These are phyloP conservation scores for Trametes elegans DNA, from an alignment of 768 basidiomycete species.

Conservation along the genomic window DNA sequence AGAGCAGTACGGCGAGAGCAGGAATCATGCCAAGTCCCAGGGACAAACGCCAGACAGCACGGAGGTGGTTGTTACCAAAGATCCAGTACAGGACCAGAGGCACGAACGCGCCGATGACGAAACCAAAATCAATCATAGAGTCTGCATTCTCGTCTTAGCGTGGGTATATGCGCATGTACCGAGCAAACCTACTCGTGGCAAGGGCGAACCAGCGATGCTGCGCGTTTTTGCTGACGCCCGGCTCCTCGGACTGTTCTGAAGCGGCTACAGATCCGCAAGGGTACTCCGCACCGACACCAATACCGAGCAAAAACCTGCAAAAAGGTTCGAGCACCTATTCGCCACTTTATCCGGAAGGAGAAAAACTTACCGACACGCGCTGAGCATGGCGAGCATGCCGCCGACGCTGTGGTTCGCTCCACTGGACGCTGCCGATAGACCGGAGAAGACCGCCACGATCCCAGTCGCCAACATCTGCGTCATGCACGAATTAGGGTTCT, in stretches of 20 bases:
- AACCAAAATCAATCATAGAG: conserved; percentile 83
- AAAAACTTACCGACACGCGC: conserved; percentile 62
- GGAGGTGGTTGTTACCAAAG: conserved; percentile 75
- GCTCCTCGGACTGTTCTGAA: conserved; percentile 87
- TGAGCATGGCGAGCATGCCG: conserved; percentile 77
- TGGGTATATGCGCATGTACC: background rate
- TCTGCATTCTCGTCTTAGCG: conserved; percentile 40
- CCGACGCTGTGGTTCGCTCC: conserved; percentile 71
- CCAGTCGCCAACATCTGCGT: conserved; percentile 73
- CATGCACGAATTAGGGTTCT: background rate
- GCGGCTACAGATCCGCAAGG: conserved; percentile 89
- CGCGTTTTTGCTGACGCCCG: conserved; percentile 69
- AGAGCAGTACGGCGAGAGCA: conserved; percentile 76
- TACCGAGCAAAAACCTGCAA: conserved; percentile 78
- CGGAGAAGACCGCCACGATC: conserved; percentile 84
- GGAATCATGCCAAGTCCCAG: conserved; percentile 84
- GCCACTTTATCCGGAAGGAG: background rate
- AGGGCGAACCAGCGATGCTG: conserved; percentile 87
- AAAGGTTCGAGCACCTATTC: too few species aligned
- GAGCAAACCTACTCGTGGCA: conserved; percentile 69
- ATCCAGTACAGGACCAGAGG: conserved; percentile 90
- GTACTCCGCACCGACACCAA: conserved; percentile 87
- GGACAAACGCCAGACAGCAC: conserved; percentile 84
- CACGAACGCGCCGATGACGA: conserved; percentile 76
- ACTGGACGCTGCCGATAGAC: conserved; percentile 76